phyloP scores from a whole-genome alignment of 345 rosid genomes.

The Gossypium australe region DNA sequence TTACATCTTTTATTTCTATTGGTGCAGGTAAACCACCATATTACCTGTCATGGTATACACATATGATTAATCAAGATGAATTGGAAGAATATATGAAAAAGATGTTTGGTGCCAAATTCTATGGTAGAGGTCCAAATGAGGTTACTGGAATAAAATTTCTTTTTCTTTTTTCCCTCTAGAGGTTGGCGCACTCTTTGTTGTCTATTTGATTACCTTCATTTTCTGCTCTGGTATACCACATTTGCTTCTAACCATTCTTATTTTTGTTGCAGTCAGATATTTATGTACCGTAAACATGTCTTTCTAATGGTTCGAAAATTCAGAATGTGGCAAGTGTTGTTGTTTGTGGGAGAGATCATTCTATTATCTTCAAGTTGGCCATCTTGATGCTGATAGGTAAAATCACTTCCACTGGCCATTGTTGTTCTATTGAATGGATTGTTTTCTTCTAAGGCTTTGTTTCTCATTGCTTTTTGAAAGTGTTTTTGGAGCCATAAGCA shows the following conservation, averaged over 20 bases:
- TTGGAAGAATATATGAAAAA: slow-evolving; percentile 18
- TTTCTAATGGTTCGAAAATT: background rate
- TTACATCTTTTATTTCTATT: background rate
- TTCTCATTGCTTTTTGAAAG: no score
- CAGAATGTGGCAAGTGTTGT: slow-evolving; percentile 3
- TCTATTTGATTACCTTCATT: background rate
- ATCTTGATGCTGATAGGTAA: slow-evolving; percentile 18
- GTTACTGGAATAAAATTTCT: background rate
- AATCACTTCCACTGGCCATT: background rate
- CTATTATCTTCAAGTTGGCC: background rate
- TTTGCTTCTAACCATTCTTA: slow-evolving; percentile 1
- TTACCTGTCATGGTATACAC: slow-evolving; percentile 9
- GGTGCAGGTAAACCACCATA: slow-evolving; percentile 21
- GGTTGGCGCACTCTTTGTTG: slow-evolving; percentile 16
- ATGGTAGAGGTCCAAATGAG: background rate
- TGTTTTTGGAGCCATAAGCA: no score
- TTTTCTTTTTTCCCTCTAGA: background rate
- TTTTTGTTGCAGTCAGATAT: slow-evolving; percentile 15
- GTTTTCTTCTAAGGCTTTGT: background rate
- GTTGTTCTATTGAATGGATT: background rate
- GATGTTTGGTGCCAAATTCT: background rate
- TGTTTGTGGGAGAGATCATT: background rate
- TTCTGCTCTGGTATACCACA: background rate
- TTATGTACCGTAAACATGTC: background rate
- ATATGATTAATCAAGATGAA: slow-evolving; percentile 18